These are phyloP conservation scores for Sherardia arvensis DNA, from an alignment of 257 asterid species.

Conservation along the genomic window DNA sequence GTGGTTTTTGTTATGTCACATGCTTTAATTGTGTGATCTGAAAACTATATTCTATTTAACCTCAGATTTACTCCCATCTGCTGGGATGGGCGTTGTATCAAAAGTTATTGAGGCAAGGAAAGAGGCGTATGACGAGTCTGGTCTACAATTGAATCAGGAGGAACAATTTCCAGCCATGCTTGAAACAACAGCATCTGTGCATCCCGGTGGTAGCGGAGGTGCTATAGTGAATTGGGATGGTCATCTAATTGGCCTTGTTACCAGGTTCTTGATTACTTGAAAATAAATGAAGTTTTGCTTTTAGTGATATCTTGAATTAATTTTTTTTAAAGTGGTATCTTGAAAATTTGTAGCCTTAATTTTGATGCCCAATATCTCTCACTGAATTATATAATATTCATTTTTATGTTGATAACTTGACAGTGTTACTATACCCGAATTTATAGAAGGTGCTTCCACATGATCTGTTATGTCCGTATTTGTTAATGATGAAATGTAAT, in stretches of 20 bases:
- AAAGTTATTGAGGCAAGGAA: conserved; percentile 74
- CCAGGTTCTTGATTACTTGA: conserved; percentile 47
- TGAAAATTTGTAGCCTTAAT: background rate
- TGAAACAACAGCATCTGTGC: conserved; percentile 98
- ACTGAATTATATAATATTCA: background rate
- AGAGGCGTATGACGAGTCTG: conserved; percentile 22
- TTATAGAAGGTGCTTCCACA: background rate
- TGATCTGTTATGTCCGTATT: background rate
- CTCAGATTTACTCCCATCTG: conserved; percentile 79
- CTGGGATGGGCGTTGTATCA: conserved; percentile 75
- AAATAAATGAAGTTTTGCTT: background rate
- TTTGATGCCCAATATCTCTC: background rate
- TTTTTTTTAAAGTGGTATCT: background rate
- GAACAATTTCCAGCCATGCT: conserved; percentile 79
- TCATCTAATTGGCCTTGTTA: conserved; percentile 88
- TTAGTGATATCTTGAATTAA: no score
- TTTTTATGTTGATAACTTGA: background rate
- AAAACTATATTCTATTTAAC: conserved; percentile 7
- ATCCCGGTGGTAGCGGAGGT: conserved; percentile 99
- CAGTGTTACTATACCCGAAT: background rate
- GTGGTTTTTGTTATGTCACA: background rate
- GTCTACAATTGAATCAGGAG: conserved; percentile 10
- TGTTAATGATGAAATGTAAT: background rate
- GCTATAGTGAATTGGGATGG: conserved; percentile 86
- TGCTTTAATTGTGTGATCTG: background rate